Conservation (phyloP, 208 protist genomes). For the Leptomonas seymouri region DNA sequence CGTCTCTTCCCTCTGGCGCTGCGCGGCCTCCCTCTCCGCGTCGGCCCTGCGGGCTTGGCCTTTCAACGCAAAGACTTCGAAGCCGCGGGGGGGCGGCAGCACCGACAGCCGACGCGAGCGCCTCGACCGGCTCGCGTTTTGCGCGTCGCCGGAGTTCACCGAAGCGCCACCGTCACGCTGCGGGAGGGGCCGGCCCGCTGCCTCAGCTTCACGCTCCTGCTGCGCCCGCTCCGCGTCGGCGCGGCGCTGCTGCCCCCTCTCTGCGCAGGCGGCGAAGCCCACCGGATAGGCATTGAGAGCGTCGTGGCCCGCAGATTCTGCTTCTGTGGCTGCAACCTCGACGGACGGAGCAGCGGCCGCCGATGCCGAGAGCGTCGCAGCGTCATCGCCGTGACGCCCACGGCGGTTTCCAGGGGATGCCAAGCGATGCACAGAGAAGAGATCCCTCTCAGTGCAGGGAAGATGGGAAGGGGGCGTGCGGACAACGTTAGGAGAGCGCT, state of each 20-base stretch:
- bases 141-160: not conserved
- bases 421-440: constrained; percentile 3
- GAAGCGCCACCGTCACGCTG: not conserved
- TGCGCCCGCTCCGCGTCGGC: constrained; percentile 27
- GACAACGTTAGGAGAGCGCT: not conserved
- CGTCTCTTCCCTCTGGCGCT: constrained; percentile 9
- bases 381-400: not conserved
- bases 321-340: not conserved
- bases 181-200: constrained; percentile 4
- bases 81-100: constrained; percentile 21
- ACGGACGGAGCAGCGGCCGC: not conserved
- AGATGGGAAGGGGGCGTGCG: not conserved
- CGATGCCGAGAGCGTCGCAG: no score
- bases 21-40: constrained; percentile 17
- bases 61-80: constrained; percentile 21
- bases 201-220: constrained; percentile 10
- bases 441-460: not conserved
- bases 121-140: not conserved
- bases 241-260: constrained; percentile 41
- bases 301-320: not conserved
- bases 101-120: constrained; percentile 22
- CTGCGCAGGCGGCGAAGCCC: constrained; percentile 40
- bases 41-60: constrained; percentile 25
- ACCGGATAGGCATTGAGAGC: constrained; percentile 12
- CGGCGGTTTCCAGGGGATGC: not conserved